Conservation (phyloP, 164 flowering plant genomes). For the Magnolia kwangsiensis region DNA sequence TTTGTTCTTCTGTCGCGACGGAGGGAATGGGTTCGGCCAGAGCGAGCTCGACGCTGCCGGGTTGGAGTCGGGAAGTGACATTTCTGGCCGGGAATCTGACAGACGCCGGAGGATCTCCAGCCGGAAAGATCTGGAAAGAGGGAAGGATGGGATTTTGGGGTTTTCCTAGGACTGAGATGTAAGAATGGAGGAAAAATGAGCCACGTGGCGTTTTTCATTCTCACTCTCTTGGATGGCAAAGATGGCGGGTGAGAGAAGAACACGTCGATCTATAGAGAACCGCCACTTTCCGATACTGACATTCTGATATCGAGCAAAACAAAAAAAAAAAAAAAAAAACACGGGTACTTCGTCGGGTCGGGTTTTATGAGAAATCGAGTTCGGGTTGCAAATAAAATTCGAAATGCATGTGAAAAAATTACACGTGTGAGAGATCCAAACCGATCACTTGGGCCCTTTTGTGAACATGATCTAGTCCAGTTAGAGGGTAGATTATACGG, state of each 20-base stretch:
- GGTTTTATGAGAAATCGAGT: no score
- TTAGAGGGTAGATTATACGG: no score
- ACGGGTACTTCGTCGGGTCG: not conserved
- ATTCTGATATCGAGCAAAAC: no score
- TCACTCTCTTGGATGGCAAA: not conserved
- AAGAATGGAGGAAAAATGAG: conserved; percentile 10
- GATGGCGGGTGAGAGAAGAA: conserved; percentile 8
- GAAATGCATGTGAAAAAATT: no score
- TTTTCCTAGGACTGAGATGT: not conserved
- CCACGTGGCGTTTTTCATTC: conserved; percentile 1
- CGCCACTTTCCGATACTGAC: conserved; percentile 15
- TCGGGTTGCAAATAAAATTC: no score
- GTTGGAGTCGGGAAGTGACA: conserved; percentile 20
- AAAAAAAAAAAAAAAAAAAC: not conserved
- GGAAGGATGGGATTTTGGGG: not conserved
- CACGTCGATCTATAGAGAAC: conserved; percentile 38
- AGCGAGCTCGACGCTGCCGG: conserved; percentile 10
- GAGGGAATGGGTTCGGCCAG: conserved; percentile 10
- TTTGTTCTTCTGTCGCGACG: conserved; percentile 12
- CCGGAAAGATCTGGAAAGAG: not conserved
- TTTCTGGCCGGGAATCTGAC: not conserved
- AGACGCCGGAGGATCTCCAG: not conserved
- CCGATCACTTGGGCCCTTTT: no score
- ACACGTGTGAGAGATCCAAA: no score
- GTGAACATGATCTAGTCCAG: no score